A percentile compares a stretch with the other conserved stretches of the same genome.
These are phyloP conservation scores for Vigna hirtella DNA, from an alignment of 306 rosid species.

Conservation along the genomic window DNA sequence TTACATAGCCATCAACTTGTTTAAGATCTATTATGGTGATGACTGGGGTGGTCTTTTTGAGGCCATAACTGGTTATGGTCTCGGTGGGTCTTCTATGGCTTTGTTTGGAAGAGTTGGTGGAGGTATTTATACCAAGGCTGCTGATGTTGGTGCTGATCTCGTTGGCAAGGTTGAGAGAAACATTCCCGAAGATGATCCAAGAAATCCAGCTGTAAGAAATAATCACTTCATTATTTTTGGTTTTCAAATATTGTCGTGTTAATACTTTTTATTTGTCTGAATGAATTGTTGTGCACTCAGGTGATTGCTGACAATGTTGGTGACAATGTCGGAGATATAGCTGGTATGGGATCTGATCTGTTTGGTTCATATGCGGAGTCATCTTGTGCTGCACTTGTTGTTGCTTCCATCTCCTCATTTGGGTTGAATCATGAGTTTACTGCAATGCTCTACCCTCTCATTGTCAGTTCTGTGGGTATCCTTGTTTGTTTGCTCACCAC, in stretches of 20 bases:
- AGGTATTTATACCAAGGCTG: slow-evolving; percentile 98
- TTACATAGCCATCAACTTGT: slow-evolving; percentile 73
- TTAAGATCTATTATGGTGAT: slow-evolving; percentile 90
- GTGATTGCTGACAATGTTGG: slow-evolving; percentile 99
- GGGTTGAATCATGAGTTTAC: slow-evolving; percentile 88
- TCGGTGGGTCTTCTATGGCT: slow-evolving; percentile 99
- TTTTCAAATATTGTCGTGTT: neutral
- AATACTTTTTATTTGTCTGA: neutral
- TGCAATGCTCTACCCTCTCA: slow-evolving; percentile 87
- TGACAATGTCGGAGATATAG: slow-evolving; percentile 96
- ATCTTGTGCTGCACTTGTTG: slow-evolving; percentile 98
- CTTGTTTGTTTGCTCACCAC: slow-evolving; percentile 89
- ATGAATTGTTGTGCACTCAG: slow-evolving; percentile 47
- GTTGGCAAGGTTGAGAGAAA: slow-evolving; percentile 96
- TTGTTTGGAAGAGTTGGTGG: slow-evolving; percentile 98
- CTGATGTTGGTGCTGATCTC: slow-evolving; percentile 99
- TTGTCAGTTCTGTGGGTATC: slow-evolving; percentile 88
- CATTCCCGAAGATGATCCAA: slow-evolving; percentile 97
- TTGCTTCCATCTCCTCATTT: slow-evolving; percentile 96
- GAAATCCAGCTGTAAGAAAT: slow-evolving; percentile 92
- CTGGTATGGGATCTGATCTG: slow-evolving; percentile 99
- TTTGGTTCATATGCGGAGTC: slow-evolving; percentile 98
- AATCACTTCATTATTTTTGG: neutral
- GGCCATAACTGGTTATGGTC: slow-evolving; percentile 98
- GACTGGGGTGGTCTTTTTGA: slow-evolving; percentile 98